Evolutionary conservation across 2,329 filamentous ascomycete species (phyloP), one percentile per base, ranked within the genome.

Genomic region (Cercospora sp.): DNA sequence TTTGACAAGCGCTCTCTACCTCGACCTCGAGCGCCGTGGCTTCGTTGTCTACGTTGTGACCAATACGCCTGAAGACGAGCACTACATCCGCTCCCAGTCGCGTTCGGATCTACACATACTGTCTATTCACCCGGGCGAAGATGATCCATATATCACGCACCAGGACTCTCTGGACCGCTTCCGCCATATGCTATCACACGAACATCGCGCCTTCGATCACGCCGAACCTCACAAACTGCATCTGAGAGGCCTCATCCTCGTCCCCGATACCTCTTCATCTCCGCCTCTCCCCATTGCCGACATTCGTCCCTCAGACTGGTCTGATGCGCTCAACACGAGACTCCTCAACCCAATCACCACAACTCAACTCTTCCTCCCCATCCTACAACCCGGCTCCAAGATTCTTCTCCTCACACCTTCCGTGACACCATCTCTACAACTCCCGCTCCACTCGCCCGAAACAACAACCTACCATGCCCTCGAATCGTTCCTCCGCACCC

Each of bases 31-130:
- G 81, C 86, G 93, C 68, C 88, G 93, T 71, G 95, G 95, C 4
- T 98, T 96, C 79, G 91, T 98, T 69, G 92, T 98, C 65, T 99
- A 93, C 79, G 85, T 99, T 68, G 91, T 97, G 0, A 94, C 93
- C 75, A 90, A 89, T 71, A 92, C 89, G n/a, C 82, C 89, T 68
- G 92, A 97, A 74, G 94, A 98, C 73, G 93, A 98, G 78, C 85
- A 89, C 40, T 82, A 91, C 71, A 89, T 98, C 13, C 88, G 92
- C 68, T 86, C 88, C 68, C 87, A 97, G 78, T 86, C 89, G n/a
- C 86, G 93, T 69, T 85, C 89, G 6, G 95, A 98, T 77, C 90
- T 98, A 71, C 88, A 91, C 70, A 89, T 94, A 7, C 82, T 99
- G 67, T 88, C 88, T 77, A 86, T 98, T 71, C 18, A 57, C 10